phyloP scores from a whole-genome alignment of 805 yeast genomes.

The Ogataea thermomethanolica region DNA sequence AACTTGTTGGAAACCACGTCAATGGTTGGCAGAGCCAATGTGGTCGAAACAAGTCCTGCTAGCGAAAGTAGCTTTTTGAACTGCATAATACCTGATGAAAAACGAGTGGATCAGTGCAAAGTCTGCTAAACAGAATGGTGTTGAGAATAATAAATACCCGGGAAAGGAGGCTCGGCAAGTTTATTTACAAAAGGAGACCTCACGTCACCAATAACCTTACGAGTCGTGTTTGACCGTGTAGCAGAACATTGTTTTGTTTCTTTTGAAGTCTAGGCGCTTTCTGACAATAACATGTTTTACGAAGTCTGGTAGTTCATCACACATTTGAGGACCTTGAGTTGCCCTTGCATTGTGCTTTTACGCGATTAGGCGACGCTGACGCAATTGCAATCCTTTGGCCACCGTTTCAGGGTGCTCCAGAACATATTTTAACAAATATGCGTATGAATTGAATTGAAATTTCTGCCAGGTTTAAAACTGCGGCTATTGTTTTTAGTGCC shows the following conservation, averaged over 20 bases:
- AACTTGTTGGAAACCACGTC: constrained; percentile 73
- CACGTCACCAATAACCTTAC: too few species aligned
- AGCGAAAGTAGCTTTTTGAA: constrained; percentile 12
- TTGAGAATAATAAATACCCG: constrained; percentile 1
- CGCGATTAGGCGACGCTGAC: background rate
- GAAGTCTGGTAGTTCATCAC: too few species aligned
- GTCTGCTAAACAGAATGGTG: too few species aligned
- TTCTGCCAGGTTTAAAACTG: constrained; percentile 1
- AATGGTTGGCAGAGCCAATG: constrained; percentile 43
- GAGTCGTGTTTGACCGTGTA: background rate
- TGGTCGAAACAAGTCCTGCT: constrained; percentile 16
- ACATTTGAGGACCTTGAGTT: background rate
- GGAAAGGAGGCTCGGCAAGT: constrained; percentile 1
- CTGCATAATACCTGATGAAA: constrained; percentile 7
- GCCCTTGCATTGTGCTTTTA: background rate
- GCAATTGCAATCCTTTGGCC: background rate
- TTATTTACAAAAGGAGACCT: background rate
- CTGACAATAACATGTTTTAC: background rate
- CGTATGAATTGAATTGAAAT: background rate
- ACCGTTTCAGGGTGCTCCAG: constrained; percentile 1
- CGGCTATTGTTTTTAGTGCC: constrained; percentile 2
- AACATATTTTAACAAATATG: too few species aligned
- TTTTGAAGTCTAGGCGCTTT: constrained; percentile 9
- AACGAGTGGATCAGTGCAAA: constrained; percentile 1
- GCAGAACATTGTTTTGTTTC: constrained; percentile 14